These are phyloP conservation scores for Aspergillus ruber DNA, from an alignment of 2,329 filamentous ascomycete genomes.

Conservation along the genomic window DNA sequence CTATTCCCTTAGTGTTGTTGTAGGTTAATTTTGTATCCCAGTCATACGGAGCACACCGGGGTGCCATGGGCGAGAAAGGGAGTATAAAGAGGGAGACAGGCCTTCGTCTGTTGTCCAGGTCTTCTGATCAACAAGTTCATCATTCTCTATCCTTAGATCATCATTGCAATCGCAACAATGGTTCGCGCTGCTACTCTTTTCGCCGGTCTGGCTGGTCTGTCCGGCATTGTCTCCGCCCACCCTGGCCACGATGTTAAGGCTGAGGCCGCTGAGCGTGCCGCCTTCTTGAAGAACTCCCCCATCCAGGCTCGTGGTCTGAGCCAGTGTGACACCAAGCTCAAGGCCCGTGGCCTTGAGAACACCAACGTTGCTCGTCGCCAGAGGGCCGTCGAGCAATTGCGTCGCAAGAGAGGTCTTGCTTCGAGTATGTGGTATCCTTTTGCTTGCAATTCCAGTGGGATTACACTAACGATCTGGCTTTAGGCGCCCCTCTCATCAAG, in stretches of 20 bases:
- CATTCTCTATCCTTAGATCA: too few relatives aligned
- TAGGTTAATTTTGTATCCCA: neutral
- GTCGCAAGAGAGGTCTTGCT: slow-evolving; percentile 33
- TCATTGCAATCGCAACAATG: neutral
- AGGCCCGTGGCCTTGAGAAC: slow-evolving; percentile 41
- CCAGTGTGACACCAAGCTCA: slow-evolving; percentile 45
- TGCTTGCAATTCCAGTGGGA: neutral
- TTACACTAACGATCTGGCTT: neutral
- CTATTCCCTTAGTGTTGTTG: neutral
- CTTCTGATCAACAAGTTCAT: too few relatives aligned
- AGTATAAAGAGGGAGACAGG: neutral
- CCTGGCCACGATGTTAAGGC: slow-evolving; percentile 46
- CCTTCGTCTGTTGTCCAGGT: too few relatives aligned
- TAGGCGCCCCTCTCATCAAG: slow-evolving; percentile 17
- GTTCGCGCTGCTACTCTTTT: slow-evolving; percentile 11
- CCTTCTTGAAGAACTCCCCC: slow-evolving; percentile 38
- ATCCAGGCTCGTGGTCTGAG: slow-evolving; percentile 35
- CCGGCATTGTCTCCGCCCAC: slow-evolving; percentile 33
- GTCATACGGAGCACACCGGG: neutral
- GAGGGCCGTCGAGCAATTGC: slow-evolving; percentile 36
- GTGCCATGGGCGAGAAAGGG: neutral
- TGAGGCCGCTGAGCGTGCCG: slow-evolving; percentile 46
- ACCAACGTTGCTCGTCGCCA: slow-evolving; percentile 43
- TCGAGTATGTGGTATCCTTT: slow-evolving; percentile 13
- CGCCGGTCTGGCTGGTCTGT: slow-evolving; percentile 18